Evolutionary conservation across 352 stramenopile genomes (phyloP).

Genomic region (Globisporangium okanoganense): DNA sequence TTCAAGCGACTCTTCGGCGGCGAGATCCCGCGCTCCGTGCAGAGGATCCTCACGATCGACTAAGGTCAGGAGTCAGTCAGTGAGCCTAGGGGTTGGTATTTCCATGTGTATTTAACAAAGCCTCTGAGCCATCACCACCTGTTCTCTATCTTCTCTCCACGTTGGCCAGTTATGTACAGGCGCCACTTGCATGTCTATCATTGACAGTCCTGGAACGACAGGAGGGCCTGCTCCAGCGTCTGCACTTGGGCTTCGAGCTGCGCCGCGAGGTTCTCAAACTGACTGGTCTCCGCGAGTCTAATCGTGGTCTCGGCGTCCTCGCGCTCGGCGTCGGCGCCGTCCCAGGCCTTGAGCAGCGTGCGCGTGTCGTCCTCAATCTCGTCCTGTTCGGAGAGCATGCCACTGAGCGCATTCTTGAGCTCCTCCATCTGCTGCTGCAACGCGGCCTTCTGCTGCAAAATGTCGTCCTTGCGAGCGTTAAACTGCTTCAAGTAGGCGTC

Average conservation of each 20-base stretch:
- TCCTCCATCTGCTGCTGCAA: slow-evolving; percentile 61
- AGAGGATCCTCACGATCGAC: slow-evolving; percentile 50
- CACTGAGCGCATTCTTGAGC: slow-evolving; percentile 37
- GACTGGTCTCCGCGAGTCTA: slow-evolving; percentile 42
- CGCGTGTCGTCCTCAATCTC: slow-evolving; percentile 42
- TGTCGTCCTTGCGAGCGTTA: slow-evolving; percentile 20
- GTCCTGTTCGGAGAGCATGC: slow-evolving; percentile 41
- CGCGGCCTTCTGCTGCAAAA: slow-evolving; percentile 30
- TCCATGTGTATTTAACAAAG: slow-evolving; percentile 17
- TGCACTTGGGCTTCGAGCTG: slow-evolving; percentile 22
- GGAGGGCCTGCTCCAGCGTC: slow-evolving; percentile 24
- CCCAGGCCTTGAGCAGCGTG: slow-evolving; percentile 32
- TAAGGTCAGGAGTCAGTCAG: not conserved
- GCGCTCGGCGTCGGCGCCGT: slow-evolving; percentile 32
- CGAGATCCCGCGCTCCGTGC: slow-evolving; percentile 56
- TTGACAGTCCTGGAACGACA: not conserved
- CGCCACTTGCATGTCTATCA: not conserved
- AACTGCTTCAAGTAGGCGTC: slow-evolving; percentile 32
- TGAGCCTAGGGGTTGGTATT: too few relatives aligned
- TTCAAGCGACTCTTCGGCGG: slow-evolving; percentile 80
- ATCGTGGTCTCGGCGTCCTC: slow-evolving; percentile 75
- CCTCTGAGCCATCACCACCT: slow-evolving; percentile 1
- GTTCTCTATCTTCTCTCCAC: not conserved
- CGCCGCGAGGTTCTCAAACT: slow-evolving; percentile 18
- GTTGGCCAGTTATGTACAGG: not conserved